phyloP scores from a whole-genome alignment of 1,139 yeast genomes.

The Lizanozyma gosingica region DNA sequence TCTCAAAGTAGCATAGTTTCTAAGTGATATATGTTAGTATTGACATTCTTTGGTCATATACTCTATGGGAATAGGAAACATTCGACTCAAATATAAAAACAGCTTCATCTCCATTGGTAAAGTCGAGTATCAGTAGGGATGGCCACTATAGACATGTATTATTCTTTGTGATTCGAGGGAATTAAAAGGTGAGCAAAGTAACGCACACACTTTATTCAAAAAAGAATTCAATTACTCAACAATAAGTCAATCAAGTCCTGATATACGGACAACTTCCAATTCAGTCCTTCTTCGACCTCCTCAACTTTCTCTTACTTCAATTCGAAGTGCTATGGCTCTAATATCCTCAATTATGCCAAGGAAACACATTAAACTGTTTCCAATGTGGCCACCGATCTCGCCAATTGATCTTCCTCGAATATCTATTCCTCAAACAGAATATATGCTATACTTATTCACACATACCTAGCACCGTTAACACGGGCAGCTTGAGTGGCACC shows the following conservation, averaged over 20 bases:
- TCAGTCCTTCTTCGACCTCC: not conserved
- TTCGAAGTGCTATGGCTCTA: not conserved
- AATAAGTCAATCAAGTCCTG: too few species aligned
- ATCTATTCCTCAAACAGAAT: too few species aligned
- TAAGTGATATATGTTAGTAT: slow-evolving; percentile 12
- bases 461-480: slow-evolving; percentile 48
- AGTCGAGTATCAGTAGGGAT: too few species aligned
- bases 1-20: slow-evolving; percentile 97
- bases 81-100: too few species aligned
- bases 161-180: too few species aligned
- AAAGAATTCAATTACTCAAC: too few species aligned
- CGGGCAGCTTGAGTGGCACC: slow-evolving; percentile 58
- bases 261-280: not conserved
- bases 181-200: too few species aligned
- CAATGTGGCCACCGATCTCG: slow-evolving; percentile 1
- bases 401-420: not conserved
- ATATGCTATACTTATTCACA: slow-evolving; percentile 11
- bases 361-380: not conserved
- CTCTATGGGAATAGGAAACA: too few species aligned
- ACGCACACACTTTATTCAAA: too few species aligned
- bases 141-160: too few species aligned
- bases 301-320: slow-evolving; percentile 4
- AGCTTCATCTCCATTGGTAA: too few species aligned
- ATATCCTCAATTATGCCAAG: not conserved
- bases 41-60: not conserved